Conservation (phyloP, 2,329 filamentous ascomycete genomes). For the Daldinia sp. region DNA sequence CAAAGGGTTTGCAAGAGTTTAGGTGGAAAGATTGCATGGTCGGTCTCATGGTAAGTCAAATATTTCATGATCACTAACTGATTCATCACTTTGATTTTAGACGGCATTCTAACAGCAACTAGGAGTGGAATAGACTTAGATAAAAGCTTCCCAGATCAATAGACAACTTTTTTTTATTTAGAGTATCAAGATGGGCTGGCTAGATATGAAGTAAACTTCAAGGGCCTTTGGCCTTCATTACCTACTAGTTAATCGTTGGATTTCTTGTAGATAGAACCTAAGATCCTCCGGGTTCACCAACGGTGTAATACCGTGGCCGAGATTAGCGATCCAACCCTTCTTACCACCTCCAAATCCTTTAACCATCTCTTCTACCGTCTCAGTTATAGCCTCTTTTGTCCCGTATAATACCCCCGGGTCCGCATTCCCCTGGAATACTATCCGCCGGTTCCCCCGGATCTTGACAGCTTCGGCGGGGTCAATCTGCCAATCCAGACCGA, state of each 20-base stretch:
- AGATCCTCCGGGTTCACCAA: conserved; percentile 94
- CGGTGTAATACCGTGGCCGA: conserved; percentile 96
- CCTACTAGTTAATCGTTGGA: conserved; percentile 76
- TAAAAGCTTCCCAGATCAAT: conserved; percentile 45
- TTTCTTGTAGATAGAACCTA: conserved; percentile 93
- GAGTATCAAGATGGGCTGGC: neutral
- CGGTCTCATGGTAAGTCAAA: conserved; percentile 67
- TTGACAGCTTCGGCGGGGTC: conserved; percentile 86
- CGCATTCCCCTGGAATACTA: conserved; percentile 93
- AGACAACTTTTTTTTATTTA: conserved; percentile 15
- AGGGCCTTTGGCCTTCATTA: conserved; percentile 27
- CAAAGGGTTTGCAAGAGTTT: conserved; percentile 72
- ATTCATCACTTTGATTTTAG: neutral
- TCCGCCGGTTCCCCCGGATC: conserved; percentile 78
- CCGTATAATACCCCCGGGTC: conserved; percentile 95
- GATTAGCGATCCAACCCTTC: conserved; percentile 95
- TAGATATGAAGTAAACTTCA: conserved; percentile 5
- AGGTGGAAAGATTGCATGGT: conserved; percentile 67
- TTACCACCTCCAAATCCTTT: conserved; percentile 81
- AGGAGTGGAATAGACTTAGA: conserved; percentile 49
- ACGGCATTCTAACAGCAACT: conserved; percentile 33
- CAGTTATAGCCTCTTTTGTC: conserved; percentile 81
- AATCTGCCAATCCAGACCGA: conserved; percentile 95
- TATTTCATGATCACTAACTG: neutral
- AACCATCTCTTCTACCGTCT: conserved; percentile 87